Evolutionary conservation across 2,329 filamentous ascomycete genomes (phyloP).

Genomic region (Nigrograna mackinnonii): DNA sequence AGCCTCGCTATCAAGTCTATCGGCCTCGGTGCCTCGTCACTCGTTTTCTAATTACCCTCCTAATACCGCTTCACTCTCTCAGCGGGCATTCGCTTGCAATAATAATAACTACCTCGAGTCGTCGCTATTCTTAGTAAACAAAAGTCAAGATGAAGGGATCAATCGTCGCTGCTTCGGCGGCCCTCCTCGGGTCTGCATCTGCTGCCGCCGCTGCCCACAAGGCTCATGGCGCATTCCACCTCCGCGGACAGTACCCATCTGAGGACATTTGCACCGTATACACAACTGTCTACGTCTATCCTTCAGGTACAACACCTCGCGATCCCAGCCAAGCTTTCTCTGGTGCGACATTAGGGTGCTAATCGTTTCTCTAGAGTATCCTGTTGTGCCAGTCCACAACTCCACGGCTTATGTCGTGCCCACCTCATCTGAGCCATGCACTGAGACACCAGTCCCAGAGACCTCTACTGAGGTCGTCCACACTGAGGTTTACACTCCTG

Average conservation of each 20-base stretch:
- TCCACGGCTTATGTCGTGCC: slow-evolving; percentile 25
- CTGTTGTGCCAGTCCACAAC: slow-evolving; percentile 26
- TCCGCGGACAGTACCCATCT: slow-evolving; percentile 45
- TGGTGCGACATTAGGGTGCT: too few species aligned
- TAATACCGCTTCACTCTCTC: slow-evolving; percentile 75
- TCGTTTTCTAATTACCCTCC: slow-evolving; percentile 28
- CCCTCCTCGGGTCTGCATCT: slow-evolving; percentile 56
- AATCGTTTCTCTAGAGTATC: too few species aligned
- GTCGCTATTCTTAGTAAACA: slow-evolving; percentile 34
- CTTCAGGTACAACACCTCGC: background rate
- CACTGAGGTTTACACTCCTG: slow-evolving; percentile 62
- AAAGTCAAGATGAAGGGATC: slow-evolving; percentile 72
- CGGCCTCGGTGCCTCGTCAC: slow-evolving; percentile 40
- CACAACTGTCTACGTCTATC: slow-evolving; percentile 54
- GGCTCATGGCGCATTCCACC: slow-evolving; percentile 64
- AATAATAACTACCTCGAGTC: slow-evolving; percentile 15
- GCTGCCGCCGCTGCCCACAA: slow-evolving; percentile 63
- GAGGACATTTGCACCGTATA: slow-evolving; percentile 70
- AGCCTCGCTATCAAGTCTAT: slow-evolving; percentile 34
- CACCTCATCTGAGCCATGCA: slow-evolving; percentile 11
- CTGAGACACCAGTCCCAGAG: slow-evolving; percentile 54
- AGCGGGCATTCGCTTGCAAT: slow-evolving; percentile 74
- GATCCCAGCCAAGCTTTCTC: too few species aligned
- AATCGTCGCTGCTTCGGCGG: slow-evolving; percentile 65
- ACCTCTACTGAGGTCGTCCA: slow-evolving; percentile 62